Evolutionary conservation across 768 basidiomycete species (phyloP), one percentile per base, ranked within the genome.

Genomic region (Boletus vermiculosoides): DNA sequence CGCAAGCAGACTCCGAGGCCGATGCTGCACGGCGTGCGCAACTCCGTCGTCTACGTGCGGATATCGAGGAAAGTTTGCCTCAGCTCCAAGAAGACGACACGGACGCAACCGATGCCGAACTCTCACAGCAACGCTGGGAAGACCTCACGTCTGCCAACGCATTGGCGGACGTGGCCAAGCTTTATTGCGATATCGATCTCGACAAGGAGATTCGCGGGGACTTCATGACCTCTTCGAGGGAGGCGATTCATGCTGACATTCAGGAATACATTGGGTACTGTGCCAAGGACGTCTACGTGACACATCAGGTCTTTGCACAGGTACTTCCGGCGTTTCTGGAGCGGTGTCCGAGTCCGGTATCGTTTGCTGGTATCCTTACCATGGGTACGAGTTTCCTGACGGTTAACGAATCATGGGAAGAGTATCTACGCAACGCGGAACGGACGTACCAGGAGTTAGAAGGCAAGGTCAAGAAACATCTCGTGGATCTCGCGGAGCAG

Each of bases 381-480:
- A 98, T 99, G 97, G 91, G 92, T 1, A 92, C 88, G 18, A 87
- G 90, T 50, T 92, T 98, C 66, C 76, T 99, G 41, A 87, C 93
- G 1, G 94, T 98, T 47, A 90, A 98, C 68, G 79, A 93, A 63
- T 79, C 83, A 51, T 98, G 96, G 97, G 85, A 94, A 59, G 74
- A 75, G 13, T 98, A 98, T 72, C 70, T 98, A 20, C 74, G 80
- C 36, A 80, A 78, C 15, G 92, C 96, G 0, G 96, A 99, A 65
- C 71, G 70, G 25, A 86, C 83, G 16, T 98, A 91, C 73, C 74
- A 75, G 23, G 83, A 86, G 52, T 75, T 96, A 50, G 85, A 88
- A 56, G 77, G 79, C n/a, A 79, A 77, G 41, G 80, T 92, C 40
- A 82, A 80, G 62, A 68, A 63, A 22, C 78, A 82, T 46, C 78